Base-by-base conservation (phyloP, 495 filamentous ascomycete species). In the Thozetella sp. region DNA sequence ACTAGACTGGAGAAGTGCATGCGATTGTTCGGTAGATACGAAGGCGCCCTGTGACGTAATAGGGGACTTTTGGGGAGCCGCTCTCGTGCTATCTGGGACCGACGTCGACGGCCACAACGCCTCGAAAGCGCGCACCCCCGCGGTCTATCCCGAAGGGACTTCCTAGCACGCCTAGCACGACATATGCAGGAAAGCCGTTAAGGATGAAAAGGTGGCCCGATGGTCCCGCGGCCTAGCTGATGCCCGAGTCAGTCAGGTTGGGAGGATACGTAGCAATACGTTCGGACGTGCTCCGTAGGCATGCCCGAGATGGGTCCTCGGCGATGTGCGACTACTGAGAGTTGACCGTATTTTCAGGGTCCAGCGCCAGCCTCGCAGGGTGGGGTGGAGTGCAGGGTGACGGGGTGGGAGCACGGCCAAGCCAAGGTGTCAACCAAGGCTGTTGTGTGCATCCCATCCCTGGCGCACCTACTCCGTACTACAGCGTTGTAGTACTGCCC, bases 311-410 rank as follows among this genome's bases (percentile, higher is more conserved):
- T 6, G 30, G n/a, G n/a, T n/a, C n/a, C n/a, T n/a, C n/a, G n/a
- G n/a, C n/a, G n/a, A n/a, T n/a, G n/a, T n/a, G n/a, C n/a, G 43
- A 20, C 43, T 48, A n/a, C n/a, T 19, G 43, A 48, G n/a, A 11
- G n/a, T n/a, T 48, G 43, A 48, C 43, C n/a, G 43, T 19, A n/a
- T 48, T 48, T 48, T 48, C 43, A 48, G 43, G 43, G 43, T 48
- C 43, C 43, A 20, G n/a, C n/a, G n/a, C 10, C 43, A 20, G 43
- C 30, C 30, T 37, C 30, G 30, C 30, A 15, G 6, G 30, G 30
- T 37, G 30, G 30, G 15, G 30, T 37, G 30, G 30, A 37, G 30
- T 6, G 30, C 30, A 37, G 30, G 30, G 30, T 15, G 6, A 37
- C 30, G 30, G 30, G 6, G 30, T 6, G 30, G 6, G 30, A 37